Evolutionary conservation across 805 yeast species (phyloP), one percentile per base, ranked within the genome.

Genomic region (Zygoascus flipseniorum): DNA sequence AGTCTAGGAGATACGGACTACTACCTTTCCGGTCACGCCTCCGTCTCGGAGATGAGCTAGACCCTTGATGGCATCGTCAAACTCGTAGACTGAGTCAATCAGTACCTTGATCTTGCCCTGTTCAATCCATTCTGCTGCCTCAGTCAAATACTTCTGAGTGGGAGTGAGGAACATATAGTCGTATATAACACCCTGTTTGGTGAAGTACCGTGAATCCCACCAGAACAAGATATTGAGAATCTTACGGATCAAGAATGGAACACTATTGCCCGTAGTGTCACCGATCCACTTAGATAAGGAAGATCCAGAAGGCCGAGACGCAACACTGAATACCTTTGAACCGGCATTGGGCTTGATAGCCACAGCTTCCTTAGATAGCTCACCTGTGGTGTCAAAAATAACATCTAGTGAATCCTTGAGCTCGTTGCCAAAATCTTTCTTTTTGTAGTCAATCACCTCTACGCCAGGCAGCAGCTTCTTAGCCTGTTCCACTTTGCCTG

Each of bases 361-460:
- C 31, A 31, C 31, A 18, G 52, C 57, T 13, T 53, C 52, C 8
- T 49, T 53, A 31, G 50, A 39, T 23, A 56, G 44, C 31, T 48
- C 51, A 11, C 53, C 61, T 4, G 57, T 51, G 2, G 63, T 55
- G 48, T 60, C 64, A 31, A 45, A 54, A 18, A 58, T 49, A 28
- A 54, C 32, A 47, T 61, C 64, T 10, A 61, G 50, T 19, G 20
- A 19, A 26, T 52, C 48, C 31, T 54, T 51, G 37, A 60, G 45
- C 26, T 35, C 57, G 32, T 53, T 54, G 19, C 52, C 23, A 16
- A 58, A 53, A 16, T 56, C 56, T 37, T 47, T 39, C 41, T 54
- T 60, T 44, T 58, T 53, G 54, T 61, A 61, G 48, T 61, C 64
- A 20, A 61, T 54, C 10, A 60, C 60, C 13, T 56, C 54, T 10